phyloP scores from a whole-genome alignment of 352 stramenopile genomes.

The Achlya hypogyna region DNA sequence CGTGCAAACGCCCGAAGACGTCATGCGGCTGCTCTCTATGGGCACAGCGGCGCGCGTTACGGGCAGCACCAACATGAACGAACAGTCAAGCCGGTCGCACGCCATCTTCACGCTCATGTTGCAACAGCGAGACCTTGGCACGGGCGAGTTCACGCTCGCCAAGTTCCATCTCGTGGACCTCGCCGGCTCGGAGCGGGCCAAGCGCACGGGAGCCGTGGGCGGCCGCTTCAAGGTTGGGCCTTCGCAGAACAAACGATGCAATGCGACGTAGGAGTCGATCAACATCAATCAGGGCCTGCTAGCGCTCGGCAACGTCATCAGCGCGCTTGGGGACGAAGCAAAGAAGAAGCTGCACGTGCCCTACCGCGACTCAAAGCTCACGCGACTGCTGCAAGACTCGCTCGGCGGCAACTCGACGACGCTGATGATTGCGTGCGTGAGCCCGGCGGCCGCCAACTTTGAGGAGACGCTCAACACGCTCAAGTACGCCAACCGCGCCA shows the following conservation, averaged over 20 bases:
- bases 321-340: slow-evolving; percentile 85
- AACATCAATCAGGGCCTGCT: slow-evolving; percentile 94
- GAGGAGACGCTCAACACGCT: slow-evolving; percentile 97
- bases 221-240: slow-evolving; percentile 56
- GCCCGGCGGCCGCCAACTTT: slow-evolving; percentile 68
- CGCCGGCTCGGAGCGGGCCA: slow-evolving; percentile 90
- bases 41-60: slow-evolving; percentile 70
- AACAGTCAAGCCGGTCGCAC: slow-evolving; percentile 83
- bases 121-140: slow-evolving; percentile 46
- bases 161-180: slow-evolving; percentile 96
- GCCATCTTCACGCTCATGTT: slow-evolving; percentile 86
- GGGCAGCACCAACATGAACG: slow-evolving; percentile 86
- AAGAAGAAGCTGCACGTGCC: slow-evolving; percentile 61
- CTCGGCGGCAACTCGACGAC: slow-evolving; percentile 85
- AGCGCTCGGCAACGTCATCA: slow-evolving; percentile 94
- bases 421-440: slow-evolving; percentile 87
- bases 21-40: slow-evolving; percentile 74
- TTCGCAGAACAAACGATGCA: not conserved
- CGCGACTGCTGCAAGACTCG: slow-evolving; percentile 77
- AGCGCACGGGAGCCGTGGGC: slow-evolving; percentile 85
- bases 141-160: slow-evolving; percentile 43
- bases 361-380: slow-evolving; percentile 89
- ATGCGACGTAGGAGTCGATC: slow-evolving; percentile 75
- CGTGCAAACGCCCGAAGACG: slow-evolving; percentile 62
- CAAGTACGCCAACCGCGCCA: slow-evolving; percentile 97